Conservation (phyloP, 2,329 filamentous ascomycete species). For the Rhytidhysteron rufulum region DNA sequence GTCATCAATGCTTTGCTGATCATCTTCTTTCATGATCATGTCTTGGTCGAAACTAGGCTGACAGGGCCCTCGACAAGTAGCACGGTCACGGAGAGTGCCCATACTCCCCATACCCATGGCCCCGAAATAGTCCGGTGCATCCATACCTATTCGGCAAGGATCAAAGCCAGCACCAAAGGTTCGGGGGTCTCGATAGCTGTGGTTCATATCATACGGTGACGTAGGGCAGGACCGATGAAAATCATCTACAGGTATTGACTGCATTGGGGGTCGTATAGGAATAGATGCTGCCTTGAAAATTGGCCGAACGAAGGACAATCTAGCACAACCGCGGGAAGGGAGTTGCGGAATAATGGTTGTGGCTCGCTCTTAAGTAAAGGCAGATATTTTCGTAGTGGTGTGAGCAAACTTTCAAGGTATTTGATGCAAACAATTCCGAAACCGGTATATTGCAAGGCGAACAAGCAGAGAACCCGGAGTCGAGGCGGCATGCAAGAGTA, state of each 20-base stretch:
- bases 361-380: too few relatives aligned
- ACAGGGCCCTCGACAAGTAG: slow-evolving; percentile 4
- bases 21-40: slow-evolving; percentile 8
- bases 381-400: too few relatives aligned
- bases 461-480: background rate
- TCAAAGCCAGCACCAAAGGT: slow-evolving; percentile 11
- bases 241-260: slow-evolving; percentile 11
- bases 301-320: too few relatives aligned
- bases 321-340: too few relatives aligned
- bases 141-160: slow-evolving; percentile 8
- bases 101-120: slow-evolving; percentile 7
- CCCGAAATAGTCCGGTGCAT: slow-evolving; percentile 12
- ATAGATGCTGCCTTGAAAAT: background rate
- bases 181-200: slow-evolving; percentile 10
- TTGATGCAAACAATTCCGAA: background rate
- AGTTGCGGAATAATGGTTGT: too few relatives aligned
- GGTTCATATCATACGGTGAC: slow-evolving; percentile 13
- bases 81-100: slow-evolving; percentile 5
- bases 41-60: slow-evolving; percentile 12
- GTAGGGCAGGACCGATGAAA: slow-evolving; percentile 7
- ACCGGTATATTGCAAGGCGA: background rate
- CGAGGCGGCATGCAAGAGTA: too few relatives aligned
- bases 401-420: background rate
- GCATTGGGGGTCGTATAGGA: slow-evolving; percentile 9
- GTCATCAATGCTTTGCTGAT: slow-evolving; percentile 14